Base-by-base conservation (phyloP, 768 basidiomycete species). In the Strobilomyces confusus region DNA sequence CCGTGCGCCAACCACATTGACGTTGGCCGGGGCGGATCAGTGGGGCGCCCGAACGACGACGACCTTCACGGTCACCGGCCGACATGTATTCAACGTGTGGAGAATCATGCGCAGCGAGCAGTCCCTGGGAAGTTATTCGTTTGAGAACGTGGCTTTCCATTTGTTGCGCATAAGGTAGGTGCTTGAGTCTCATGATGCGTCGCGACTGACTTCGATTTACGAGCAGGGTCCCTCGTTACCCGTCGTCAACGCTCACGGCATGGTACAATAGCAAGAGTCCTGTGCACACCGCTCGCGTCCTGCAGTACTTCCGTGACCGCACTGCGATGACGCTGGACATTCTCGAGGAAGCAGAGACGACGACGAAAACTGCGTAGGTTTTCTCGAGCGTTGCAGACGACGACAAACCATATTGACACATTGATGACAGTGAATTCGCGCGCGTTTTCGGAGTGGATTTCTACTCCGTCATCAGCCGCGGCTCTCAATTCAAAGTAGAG, bases 401-500 rank as follows among this genome's bases (percentile, higher is more conserved):
- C 26, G 11, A 9, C 25, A 26, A 36, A 2, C 3, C 15, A 0
- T 15, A 19, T 52, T 54, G 55, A 61, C 19, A 7, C 1, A 14
- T 41, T 4, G 2, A 53, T n/a, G 26, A 22, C 63, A 98, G 95
- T 14, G 97, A 99, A 69, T 98, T 98, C 63, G 95, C 97, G 37
- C 84, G 97, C 11, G 92, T 98, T 7, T 98, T 97, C 59, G 95
- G 97, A 1, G 87, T 99, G 41, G 97, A 99, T 70, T 98, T 98
- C 67, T 91, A 87, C 65, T 97, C 94, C 4, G 95, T 98, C 30
- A 81, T 97, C 57, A 93, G 83, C 55, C 83, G 97, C 30, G 97
- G 97, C 0, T 97, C 94, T 1, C 97, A 99, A 63, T 98, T 93
- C 77, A 99, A 98, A 72, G 97, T 98, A 25, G 97, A 99, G 73